Evolutionary conservation across 441 rosid genomes (phyloP).

Genomic region (Croton laevigatus): DNA sequence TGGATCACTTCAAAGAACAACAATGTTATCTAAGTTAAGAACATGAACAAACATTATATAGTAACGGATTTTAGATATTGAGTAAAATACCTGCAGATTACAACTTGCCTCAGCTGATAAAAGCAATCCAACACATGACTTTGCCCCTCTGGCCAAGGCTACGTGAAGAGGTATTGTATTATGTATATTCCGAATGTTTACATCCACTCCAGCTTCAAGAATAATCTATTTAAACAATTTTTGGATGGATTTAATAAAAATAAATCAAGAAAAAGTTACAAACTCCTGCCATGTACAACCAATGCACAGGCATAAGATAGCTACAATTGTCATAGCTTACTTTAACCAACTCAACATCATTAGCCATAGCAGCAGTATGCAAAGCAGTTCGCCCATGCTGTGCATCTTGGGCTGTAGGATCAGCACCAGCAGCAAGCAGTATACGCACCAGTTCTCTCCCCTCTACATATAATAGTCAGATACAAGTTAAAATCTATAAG

Average conservation of each 20-base stretch:
- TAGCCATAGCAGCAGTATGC: conserved; percentile 95
- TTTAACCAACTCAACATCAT: conserved; percentile 86
- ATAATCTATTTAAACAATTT: conserved; percentile 56
- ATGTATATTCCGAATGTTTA: conserved; percentile 79
- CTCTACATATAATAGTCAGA: conserved; percentile 45
- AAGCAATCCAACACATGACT: conserved; percentile 85
- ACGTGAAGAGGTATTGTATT: conserved; percentile 94
- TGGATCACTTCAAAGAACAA: not conserved
- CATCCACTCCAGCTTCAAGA: conserved; percentile 97
- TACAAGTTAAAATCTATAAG: conserved; percentile 11
- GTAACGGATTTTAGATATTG: not conserved
- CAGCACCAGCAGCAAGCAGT: conserved; percentile 94
- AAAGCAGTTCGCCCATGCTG: conserved; percentile 90
- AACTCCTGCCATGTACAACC: not conserved
- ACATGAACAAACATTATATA: conserved; percentile 12
- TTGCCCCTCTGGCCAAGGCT: conserved; percentile 95
- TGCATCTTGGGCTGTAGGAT: conserved; percentile 84
- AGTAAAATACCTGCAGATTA: conserved; percentile 73
- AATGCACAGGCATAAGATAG: not conserved
- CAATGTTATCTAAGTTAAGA: not conserved
- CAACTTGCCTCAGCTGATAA: conserved; percentile 87
- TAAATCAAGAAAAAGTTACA: not conserved
- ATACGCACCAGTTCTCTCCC: conserved; percentile 86
- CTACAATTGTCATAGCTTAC: conserved; percentile 38
- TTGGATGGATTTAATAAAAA: conserved; percentile 5